Conservation (phyloP, 768 basidiomycete genomes). For the Ramaria rubella region DNA sequence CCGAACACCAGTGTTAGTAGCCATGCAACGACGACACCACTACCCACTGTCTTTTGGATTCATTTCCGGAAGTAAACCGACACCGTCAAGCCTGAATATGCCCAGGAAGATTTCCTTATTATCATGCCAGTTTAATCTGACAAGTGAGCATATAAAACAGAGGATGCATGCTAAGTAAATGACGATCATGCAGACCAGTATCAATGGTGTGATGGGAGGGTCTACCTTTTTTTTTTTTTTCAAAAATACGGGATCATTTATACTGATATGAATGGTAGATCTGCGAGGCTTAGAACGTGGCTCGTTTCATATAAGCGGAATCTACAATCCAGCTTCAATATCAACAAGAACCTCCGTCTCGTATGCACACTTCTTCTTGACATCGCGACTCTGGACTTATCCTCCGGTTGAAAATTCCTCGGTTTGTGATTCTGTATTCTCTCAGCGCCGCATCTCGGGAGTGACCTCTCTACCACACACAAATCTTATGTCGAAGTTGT, state of each 20-base stretch:
- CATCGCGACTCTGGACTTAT: slow-evolving; percentile 83
- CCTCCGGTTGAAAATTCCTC: slow-evolving; percentile 95
- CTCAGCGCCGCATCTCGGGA: neutral
- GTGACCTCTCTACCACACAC: neutral
- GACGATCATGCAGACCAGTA: slow-evolving; percentile 38
- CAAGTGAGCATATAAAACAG: slow-evolving; percentile 38
- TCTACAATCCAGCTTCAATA: slow-evolving; percentile 61
- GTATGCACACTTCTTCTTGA: slow-evolving; percentile 85
- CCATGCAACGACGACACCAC: too few relatives aligned
- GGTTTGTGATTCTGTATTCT: slow-evolving; percentile 16
- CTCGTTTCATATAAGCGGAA: neutral
- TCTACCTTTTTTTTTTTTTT: slow-evolving; percentile 17
- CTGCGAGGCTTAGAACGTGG: neutral
- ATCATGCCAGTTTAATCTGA: slow-evolving; percentile 99
- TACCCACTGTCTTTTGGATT: too few relatives aligned
- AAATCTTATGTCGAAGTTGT: slow-evolving; percentile 63
- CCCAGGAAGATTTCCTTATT: slow-evolving; percentile 84
- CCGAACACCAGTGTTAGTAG: too few relatives aligned
- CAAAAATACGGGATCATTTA: slow-evolving; percentile 31
- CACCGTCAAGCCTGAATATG: too few relatives aligned
- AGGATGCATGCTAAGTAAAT: neutral
- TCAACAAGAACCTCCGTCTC: slow-evolving; percentile 90
- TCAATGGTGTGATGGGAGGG: slow-evolving; percentile 99
- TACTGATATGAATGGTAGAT: slow-evolving; percentile 76
- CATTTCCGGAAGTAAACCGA: too few relatives aligned